Conservation (phyloP, 1,284 basidiomycete species). For the Austroboletus niveus region DNA sequence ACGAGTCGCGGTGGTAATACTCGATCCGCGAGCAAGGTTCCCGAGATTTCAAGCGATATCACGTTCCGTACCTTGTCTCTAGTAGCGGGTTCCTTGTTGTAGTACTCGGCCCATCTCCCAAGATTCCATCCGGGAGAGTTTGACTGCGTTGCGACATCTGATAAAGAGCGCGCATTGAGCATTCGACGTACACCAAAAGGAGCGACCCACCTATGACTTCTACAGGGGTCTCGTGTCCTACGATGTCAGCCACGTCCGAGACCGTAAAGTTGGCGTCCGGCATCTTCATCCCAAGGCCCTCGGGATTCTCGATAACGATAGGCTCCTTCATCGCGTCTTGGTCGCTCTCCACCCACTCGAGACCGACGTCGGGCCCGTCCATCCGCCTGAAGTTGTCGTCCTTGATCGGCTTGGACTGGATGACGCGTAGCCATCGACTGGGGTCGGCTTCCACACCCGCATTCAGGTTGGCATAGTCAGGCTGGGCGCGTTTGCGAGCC, state of each 20-base stretch:
- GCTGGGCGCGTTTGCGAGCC: conserved; percentile 63
- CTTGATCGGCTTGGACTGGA: conserved; percentile 63
- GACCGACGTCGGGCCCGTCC: conserved; percentile 60
- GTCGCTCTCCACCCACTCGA: conserved; percentile 73
- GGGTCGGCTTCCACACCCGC: conserved; percentile 62
- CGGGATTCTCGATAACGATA: conserved; percentile 69
- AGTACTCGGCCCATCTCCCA: conserved; percentile 89
- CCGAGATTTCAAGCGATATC: conserved; percentile 85
- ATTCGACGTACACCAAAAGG: neutral
- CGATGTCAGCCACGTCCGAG: conserved; percentile 73
- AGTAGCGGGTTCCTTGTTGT: conserved; percentile 57
- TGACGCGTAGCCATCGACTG: conserved; percentile 62
- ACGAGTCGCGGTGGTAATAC: conserved; percentile 85
- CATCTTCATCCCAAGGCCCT: conserved; percentile 86
- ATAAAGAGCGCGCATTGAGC: conserved; percentile 4
- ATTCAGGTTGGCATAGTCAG: conserved; percentile 75
- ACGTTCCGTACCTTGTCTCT: conserved; percentile 89
- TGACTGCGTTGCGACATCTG: conserved; percentile 83
- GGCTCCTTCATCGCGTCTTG: conserved; percentile 73
- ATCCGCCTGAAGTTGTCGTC: conserved; percentile 63
- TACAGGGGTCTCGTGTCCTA: conserved; percentile 76
- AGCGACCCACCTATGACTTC: conserved; percentile 78
- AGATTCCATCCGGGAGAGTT: conserved; percentile 85
- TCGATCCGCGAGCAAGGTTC: conserved; percentile 69
- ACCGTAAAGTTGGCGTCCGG: conserved; percentile 68